phyloP scores from a whole-genome alignment of 179 eudicot species.

The Camellia oleifera region DNA sequence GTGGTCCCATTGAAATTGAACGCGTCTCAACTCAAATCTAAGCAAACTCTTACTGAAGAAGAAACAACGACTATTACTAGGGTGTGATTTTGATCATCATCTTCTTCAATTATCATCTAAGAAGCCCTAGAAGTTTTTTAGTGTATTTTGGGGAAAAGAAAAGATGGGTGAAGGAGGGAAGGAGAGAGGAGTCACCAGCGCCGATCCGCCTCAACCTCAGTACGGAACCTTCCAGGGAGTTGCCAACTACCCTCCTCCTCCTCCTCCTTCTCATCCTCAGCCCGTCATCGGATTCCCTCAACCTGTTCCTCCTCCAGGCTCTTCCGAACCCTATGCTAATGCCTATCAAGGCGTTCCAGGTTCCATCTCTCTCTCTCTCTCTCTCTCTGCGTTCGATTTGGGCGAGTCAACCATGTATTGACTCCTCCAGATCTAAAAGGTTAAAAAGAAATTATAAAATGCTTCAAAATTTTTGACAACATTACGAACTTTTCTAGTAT shows the following conservation, averaged over 20 bases:
- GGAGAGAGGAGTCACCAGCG: conserved; percentile 12
- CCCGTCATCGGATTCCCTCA: conserved; percentile 78
- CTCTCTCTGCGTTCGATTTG: background rate
- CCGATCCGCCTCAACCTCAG: conserved; percentile 31
- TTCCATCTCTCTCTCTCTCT: conserved; percentile 10
- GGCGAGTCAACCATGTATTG: background rate
- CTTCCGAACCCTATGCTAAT: conserved; percentile 47
- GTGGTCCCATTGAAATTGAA: too few species aligned
- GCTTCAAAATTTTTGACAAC: background rate
- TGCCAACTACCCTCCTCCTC: conserved; percentile 39
- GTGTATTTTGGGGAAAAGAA: background rate
- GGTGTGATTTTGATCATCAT: background rate
- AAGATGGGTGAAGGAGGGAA: conserved; percentile 20
- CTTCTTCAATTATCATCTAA: too few species aligned
- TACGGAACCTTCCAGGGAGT: conserved; percentile 89
- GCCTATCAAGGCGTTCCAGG: conserved; percentile 84
- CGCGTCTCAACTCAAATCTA: too few species aligned
- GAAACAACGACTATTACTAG: too few species aligned
- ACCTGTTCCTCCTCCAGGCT: conserved; percentile 74
- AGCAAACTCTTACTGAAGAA: too few species aligned
- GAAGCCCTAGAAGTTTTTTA: background rate
- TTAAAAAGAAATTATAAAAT: background rate
- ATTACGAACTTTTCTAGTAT: background rate
- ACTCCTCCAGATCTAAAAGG: too few species aligned
- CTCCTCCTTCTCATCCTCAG: background rate